Percentiles rank a stretch among this genome's conserved stretches.
These are phyloP conservation scores for Arthrinium puccinioides DNA, from an alignment of 2,329 filamentous ascomycete genomes.

Conservation along the genomic window DNA sequence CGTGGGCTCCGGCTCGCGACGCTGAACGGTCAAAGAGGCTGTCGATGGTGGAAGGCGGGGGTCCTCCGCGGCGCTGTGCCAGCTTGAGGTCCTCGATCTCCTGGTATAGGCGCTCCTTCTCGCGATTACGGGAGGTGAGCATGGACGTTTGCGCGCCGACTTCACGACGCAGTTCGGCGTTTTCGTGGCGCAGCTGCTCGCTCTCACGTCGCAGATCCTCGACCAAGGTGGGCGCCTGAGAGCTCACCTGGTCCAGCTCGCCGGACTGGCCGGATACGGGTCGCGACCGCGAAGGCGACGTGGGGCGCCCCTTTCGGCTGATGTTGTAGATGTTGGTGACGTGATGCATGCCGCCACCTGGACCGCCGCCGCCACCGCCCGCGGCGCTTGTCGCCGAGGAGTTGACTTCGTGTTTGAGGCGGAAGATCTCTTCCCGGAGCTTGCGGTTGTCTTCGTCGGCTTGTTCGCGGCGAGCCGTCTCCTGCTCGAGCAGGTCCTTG, in stretches of 20 bases:
- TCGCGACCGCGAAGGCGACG: conserved; percentile 37
- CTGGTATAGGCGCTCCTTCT: conserved; percentile 90
- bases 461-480: conserved; percentile 82
- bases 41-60: conserved; percentile 63
- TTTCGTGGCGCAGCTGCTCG: conserved; percentile 81
- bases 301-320: conserved; percentile 43
- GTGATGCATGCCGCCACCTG: conserved; percentile 38
- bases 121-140: conserved; percentile 90
- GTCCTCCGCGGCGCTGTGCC: conserved; percentile 64
- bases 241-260: conserved; percentile 43
- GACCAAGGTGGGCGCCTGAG: conserved; percentile 57
- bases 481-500: conserved; percentile 90
- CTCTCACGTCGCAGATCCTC: conserved; percentile 66
- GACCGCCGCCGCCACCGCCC: conserved; percentile 11
- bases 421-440: conserved; percentile 77
- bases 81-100: conserved; percentile 97
- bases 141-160: conserved; percentile 95
- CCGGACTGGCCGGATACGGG: conserved; percentile 43
- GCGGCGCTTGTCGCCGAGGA: too few relatives aligned
- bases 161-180: conserved; percentile 83
- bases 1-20: conserved; percentile 65
- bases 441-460: conserved; percentile 81
- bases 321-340: conserved; percentile 63
- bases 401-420: conserved; percentile 55
- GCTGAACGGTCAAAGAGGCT: conserved; percentile 93